phyloP scores from a whole-genome alignment of 2,329 filamentous ascomycete species.

The Cladophialophora yegresii region DNA sequence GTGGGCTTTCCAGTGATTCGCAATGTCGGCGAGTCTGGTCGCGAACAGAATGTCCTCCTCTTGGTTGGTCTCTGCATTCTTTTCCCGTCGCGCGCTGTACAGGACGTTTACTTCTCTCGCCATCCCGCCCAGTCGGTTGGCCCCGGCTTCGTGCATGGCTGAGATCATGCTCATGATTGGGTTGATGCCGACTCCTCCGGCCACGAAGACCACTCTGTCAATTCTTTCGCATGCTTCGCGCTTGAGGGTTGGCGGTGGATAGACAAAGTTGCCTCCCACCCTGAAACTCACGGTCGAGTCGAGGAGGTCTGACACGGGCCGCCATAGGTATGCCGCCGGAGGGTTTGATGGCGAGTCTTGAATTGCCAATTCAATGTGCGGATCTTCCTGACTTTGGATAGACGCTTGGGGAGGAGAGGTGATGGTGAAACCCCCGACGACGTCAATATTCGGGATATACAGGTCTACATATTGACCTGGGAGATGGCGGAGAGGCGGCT shows the following conservation, averaged over 20 bases:
- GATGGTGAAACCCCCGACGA: slow-evolving; percentile 84
- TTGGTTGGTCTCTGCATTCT: slow-evolving; percentile 25
- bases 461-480: slow-evolving; percentile 90
- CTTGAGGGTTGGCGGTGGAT: slow-evolving; percentile 61
- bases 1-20: slow-evolving; percentile 37
- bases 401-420: slow-evolving; percentile 66
- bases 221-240: slow-evolving; percentile 46
- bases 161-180: slow-evolving; percentile 38
- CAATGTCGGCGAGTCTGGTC: slow-evolving; percentile 50
- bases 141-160: slow-evolving; percentile 31
- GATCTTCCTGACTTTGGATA: slow-evolving; percentile 37
- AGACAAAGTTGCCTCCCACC: slow-evolving; percentile 79
- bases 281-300: slow-evolving; percentile 63
- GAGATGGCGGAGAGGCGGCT: slow-evolving; percentile 60
- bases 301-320: slow-evolving; percentile 56
- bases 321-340: slow-evolving; percentile 76
- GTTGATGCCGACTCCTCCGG: slow-evolving; percentile 81
- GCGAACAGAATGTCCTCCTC: slow-evolving; percentile 54
- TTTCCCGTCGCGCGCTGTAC: slow-evolving; percentile 35
- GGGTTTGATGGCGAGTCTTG: slow-evolving; percentile 71
- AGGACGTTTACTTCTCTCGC: slow-evolving; percentile 28
- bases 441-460: slow-evolving; percentile 66
- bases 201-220: slow-evolving; percentile 69
- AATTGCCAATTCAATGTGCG: slow-evolving; percentile 75
- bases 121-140: slow-evolving; percentile 26